Evolutionary conservation across 164 flowering plant species (phyloP).

Genomic region (Vitis labrusca): DNA sequence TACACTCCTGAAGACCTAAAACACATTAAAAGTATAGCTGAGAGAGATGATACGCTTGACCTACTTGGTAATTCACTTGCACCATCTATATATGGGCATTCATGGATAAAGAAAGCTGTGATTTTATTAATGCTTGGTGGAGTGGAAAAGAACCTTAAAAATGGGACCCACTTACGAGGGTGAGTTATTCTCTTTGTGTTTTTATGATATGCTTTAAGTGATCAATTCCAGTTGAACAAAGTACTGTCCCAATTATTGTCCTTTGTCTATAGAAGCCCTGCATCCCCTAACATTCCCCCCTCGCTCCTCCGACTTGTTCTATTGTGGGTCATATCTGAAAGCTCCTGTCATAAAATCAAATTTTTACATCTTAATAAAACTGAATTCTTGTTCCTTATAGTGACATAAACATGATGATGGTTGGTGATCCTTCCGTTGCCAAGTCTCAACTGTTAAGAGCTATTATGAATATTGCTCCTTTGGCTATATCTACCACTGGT

Average conservation of each 20-base stretch:
- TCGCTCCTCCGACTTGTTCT: no score
- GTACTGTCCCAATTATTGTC: neutral
- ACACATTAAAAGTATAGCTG: conserved; percentile 74
- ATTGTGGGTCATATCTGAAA: neutral
- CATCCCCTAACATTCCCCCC: no score
- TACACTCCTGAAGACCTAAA: conserved; percentile 71
- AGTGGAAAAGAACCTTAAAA: conserved; percentile 87
- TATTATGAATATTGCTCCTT: conserved; percentile 96
- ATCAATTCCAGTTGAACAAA: neutral
- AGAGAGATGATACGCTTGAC: conserved; percentile 76
- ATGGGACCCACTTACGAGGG: conserved; percentile 99
- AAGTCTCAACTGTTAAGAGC: conserved; percentile 97
- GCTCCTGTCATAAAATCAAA: neutral
- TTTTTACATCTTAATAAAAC: neutral
- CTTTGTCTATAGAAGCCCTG: neutral
- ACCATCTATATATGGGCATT: conserved; percentile 96
- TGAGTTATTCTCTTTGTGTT: conserved; percentile 27
- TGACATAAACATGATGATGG: conserved; percentile 99
- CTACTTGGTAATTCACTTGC: conserved; percentile 94
- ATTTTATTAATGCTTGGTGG: conserved; percentile 95
- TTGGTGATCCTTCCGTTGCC: conserved; percentile 99
- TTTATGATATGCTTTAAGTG: neutral
- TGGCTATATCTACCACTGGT: conserved; percentile 99
- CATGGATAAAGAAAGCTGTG: conserved; percentile 98
- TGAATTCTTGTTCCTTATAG: conserved; percentile 30